These are phyloP conservation scores for Ophiostoma perfectum DNA, from an alignment of 2,329 filamentous ascomycete genomes.

Conservation along the genomic window DNA sequence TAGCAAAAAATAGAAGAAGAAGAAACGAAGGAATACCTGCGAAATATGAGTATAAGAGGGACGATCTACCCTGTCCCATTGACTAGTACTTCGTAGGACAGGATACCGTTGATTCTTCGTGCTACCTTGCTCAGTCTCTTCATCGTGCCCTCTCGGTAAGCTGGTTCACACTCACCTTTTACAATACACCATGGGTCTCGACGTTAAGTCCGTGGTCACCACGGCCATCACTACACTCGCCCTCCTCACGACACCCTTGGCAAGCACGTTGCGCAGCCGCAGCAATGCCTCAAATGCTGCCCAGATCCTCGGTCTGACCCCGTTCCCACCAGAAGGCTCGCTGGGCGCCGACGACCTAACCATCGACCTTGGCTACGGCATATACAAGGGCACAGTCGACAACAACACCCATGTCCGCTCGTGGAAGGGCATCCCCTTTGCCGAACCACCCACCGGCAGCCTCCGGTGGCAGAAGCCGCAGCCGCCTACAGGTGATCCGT, in stretches of 20 bases:
- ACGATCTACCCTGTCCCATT: too few relatives aligned
- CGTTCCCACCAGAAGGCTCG: constrained; percentile 23
- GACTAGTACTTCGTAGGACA: too few relatives aligned
- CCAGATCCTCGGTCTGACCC: constrained; percentile 1
- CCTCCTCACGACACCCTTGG: neutral
- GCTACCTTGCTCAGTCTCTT: too few relatives aligned
- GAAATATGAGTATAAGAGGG: neutral
- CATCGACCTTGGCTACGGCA: constrained; percentile 18
- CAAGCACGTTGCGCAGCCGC: neutral
- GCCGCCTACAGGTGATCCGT: neutral
- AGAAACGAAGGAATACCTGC: neutral
- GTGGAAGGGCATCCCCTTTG: constrained; percentile 18
- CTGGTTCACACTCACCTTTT: too few relatives aligned
- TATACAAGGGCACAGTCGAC: constrained; percentile 16
- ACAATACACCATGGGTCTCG: neutral
- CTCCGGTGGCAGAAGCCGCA: constrained; percentile 18
- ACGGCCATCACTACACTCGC: neutral
- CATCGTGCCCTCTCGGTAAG: too few relatives aligned
- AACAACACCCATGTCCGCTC: neutral
- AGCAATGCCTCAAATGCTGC: neutral
- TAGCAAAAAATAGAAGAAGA: neutral
- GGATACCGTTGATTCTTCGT: too few relatives aligned
- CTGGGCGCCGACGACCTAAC: constrained; percentile 12
- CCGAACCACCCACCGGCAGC: constrained; percentile 11
- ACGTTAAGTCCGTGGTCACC: neutral